Evolutionary conservation across 1,284 basidiomycete genomes (phyloP).

Genomic region (Ganoderma boninense): DNA sequence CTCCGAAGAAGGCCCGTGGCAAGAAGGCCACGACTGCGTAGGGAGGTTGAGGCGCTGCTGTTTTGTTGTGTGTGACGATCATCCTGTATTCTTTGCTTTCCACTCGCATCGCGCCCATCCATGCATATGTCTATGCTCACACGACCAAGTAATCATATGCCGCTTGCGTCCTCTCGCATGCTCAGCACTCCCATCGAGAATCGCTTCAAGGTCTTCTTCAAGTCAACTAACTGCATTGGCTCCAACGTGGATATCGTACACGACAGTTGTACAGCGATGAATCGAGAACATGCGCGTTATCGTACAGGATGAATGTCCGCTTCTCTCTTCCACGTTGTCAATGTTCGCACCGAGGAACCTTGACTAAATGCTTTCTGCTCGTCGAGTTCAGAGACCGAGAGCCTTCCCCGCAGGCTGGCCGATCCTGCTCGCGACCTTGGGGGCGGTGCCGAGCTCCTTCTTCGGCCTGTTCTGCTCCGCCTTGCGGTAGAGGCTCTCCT

Average conservation of each 20-base stretch:
- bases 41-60: conserved; percentile 19
- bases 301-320: not conserved
- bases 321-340: not conserved
- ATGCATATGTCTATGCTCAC: conserved; percentile 33
- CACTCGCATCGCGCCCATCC: conserved; percentile 29
- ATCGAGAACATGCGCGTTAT: not conserved
- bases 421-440: conserved; percentile 55
- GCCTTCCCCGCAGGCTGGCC: conserved; percentile 64
- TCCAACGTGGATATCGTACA: conserved; percentile 6
- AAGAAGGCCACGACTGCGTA: conserved; percentile 54
- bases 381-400: conserved; percentile 45
- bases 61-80: conserved; percentile 22
- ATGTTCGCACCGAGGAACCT: not conserved
- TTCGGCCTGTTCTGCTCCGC: conserved; percentile 61
- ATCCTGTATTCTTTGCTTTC: conserved; percentile 34
- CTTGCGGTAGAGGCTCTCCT: conserved; percentile 56
- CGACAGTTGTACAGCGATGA: not conserved
- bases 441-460: conserved; percentile 48
- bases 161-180: conserved; percentile 30
- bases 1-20: conserved; percentile 79
- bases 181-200: not conserved
- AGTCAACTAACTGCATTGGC: not conserved
- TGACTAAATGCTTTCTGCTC: not conserved
- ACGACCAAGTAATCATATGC: conserved; percentile 34
- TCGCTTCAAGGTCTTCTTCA: not conserved